Percentiles rank a stretch among this genome's conserved stretches.
These are phyloP conservation scores for Metschnikowia shivogae DNA, from an alignment of 805 yeast genomes.

Conservation along the genomic window DNA sequence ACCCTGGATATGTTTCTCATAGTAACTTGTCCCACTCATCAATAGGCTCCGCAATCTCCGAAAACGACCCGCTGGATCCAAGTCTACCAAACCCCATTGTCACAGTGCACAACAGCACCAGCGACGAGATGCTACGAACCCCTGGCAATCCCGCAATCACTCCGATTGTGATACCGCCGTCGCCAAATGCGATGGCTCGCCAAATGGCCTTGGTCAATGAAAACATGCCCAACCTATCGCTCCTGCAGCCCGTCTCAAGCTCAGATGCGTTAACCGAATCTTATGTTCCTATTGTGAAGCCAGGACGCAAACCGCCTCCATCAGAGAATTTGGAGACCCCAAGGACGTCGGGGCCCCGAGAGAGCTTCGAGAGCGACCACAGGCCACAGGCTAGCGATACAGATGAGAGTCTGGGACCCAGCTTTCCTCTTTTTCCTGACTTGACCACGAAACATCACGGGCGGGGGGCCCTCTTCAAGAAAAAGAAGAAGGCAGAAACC, in stretches of 20 bases:
- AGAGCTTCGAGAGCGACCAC: constrained; percentile 1
- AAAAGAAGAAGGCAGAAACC: constrained; percentile 5
- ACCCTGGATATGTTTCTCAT: neutral
- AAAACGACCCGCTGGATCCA: constrained; percentile 2
- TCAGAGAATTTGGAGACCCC: neutral
- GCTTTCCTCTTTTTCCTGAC: constrained; percentile 35
- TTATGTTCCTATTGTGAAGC: constrained; percentile 3
- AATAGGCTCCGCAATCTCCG: constrained; percentile 24
- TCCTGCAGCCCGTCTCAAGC: constrained; percentile 10
- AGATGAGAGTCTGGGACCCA: constrained; percentile 11
- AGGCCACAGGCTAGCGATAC: constrained; percentile 7
- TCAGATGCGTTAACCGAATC: constrained; percentile 12
- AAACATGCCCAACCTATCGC: constrained; percentile 12
- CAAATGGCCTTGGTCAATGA: constrained; percentile 22
- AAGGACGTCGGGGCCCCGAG: neutral
- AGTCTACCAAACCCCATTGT: constrained; percentile 1
- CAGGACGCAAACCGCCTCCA: constrained; percentile 15
- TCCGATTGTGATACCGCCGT: constrained; percentile 27
- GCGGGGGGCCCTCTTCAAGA: constrained; percentile 11
- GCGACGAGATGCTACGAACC: neutral
- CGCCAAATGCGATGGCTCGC: constrained; percentile 28
- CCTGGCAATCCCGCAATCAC: constrained; percentile 7
- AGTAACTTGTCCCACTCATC: constrained; percentile 25
- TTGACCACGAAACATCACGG: constrained; percentile 14
- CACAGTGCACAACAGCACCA: neutral